phyloP scores from a whole-genome alignment of 1,284 basidiomycete species.

The Exobasidium cylindrosporum region DNA sequence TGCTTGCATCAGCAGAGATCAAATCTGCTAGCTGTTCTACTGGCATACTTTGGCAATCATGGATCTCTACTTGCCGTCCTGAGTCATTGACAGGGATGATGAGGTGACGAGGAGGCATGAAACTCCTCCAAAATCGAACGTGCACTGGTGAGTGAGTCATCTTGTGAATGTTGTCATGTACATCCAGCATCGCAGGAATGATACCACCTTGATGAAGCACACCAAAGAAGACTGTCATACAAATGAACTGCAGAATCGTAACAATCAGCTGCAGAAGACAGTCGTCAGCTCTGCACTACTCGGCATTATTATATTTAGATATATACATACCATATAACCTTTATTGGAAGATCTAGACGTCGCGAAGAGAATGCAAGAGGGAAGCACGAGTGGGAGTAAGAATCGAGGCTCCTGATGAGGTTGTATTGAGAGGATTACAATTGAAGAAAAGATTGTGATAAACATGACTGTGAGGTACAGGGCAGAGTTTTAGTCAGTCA shows the following conservation, averaged over 20 bases:
- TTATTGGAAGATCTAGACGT: neutral
- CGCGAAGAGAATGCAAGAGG: constrained; percentile 13
- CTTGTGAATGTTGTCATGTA: constrained; percentile 16
- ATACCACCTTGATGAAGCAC: constrained; percentile 32
- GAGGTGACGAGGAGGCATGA: constrained; percentile 27
- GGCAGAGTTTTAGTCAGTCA: too few species aligned
- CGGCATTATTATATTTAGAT: too few species aligned
- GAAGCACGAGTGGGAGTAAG: constrained; percentile 50
- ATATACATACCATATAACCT: neutral
- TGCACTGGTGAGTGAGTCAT: neutral
- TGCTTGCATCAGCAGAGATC: neutral
- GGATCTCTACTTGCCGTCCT: neutral
- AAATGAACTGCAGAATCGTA: constrained; percentile 24
- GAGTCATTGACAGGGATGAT: constrained; percentile 12
- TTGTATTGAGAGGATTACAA: constrained; percentile 45
- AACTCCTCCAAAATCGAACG: constrained; percentile 29
- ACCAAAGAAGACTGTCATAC: constrained; percentile 28
- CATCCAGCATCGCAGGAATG: constrained; percentile 24
- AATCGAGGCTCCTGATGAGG: constrained; percentile 57
- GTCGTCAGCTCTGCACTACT: too few species aligned
- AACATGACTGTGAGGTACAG: neutral
- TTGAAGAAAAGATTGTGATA: constrained; percentile 14
- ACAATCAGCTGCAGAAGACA: constrained; percentile 6
- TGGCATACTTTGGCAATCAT: neutral
- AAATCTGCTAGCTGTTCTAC: neutral